Conservation (phyloP, 106 monocot genomes). For the Phalaenopsis aphrodite region DNA sequence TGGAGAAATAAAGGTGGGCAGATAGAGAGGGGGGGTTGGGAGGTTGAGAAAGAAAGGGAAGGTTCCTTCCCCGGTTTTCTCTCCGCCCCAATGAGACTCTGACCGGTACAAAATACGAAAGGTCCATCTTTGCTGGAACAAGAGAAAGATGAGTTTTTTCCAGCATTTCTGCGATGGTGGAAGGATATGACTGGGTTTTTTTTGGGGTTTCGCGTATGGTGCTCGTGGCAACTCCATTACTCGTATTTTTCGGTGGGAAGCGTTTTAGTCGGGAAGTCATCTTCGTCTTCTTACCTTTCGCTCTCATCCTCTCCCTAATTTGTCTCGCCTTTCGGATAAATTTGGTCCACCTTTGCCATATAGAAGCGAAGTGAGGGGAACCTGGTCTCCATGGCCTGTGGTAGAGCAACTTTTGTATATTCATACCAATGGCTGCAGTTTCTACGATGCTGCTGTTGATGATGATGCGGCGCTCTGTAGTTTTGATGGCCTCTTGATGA, state of each 20-base stretch:
- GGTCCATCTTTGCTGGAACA: constrained; percentile 5
- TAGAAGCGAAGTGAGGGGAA: not conserved
- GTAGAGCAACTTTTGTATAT: not conserved
- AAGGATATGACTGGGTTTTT: constrained; percentile 13
- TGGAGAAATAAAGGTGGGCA: constrained; percentile 24
- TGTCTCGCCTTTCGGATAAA: not conserved
- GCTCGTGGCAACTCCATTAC: not conserved
- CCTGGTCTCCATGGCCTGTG: not conserved
- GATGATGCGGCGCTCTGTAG: too few species aligned
- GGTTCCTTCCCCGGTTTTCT: constrained; percentile 23
- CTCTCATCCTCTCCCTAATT: constrained; percentile 2
- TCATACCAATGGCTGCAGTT: too few species aligned
- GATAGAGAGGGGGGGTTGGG: constrained; percentile 1
- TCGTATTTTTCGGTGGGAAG: not conserved
- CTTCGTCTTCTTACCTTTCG: not conserved
- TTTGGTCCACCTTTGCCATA: constrained; percentile 15
- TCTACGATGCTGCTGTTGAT: not conserved
- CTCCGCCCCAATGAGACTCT: constrained; percentile 7
- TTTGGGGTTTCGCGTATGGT: constrained; percentile 11
- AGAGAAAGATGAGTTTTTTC: not conserved
- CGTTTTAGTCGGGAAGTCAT: not conserved
- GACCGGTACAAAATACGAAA: constrained; percentile 26
- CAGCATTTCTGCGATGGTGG: constrained; percentile 9
- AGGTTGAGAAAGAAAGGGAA: constrained; percentile 21
- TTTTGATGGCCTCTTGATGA: too few species aligned